phyloP scores from a whole-genome alignment of 2,329 filamentous ascomycete genomes.

The Aspergillus sp. region DNA sequence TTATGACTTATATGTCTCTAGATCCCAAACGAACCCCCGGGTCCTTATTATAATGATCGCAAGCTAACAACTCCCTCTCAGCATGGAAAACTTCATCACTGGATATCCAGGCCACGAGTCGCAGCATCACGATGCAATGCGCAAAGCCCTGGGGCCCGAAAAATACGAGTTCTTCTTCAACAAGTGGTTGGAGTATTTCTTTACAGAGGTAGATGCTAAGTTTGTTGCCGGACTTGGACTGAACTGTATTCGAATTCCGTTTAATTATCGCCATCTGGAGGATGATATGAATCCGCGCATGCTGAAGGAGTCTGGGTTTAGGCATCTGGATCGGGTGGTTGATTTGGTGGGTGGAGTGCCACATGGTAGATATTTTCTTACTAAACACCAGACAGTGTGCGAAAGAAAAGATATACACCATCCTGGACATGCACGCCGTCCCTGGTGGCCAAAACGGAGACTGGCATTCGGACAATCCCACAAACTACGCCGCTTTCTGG shows the following conservation, averaged over 20 bases:
- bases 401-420: constrained; percentile 46
- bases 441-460: constrained; percentile 49
- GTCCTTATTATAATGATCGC: no score
- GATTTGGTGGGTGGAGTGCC: constrained; percentile 27
- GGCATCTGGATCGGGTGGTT: constrained; percentile 45
- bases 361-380: not conserved
- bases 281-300: constrained; percentile 45
- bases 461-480: constrained; percentile 48
- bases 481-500: constrained; percentile 46
- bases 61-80: constrained; percentile 4
- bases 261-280: constrained; percentile 55
- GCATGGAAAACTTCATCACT: constrained; percentile 61
- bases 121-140: constrained; percentile 51
- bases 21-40: not conserved
- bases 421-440: constrained; percentile 47
- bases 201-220: constrained; percentile 53
- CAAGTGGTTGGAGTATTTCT: constrained; percentile 54
- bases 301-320: constrained; percentile 43
- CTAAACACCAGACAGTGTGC: constrained; percentile 29
- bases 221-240: constrained; percentile 54
- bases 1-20: not conserved
- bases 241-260: constrained; percentile 57
- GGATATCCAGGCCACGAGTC: constrained; percentile 58
- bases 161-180: constrained; percentile 60
- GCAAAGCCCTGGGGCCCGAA: constrained; percentile 50